A percentile compares a stretch with the other conserved stretches of the same genome.
Conservation (phyloP, 768 basidiomycete genomes). For the Tricholoma hemisulphureum region DNA sequence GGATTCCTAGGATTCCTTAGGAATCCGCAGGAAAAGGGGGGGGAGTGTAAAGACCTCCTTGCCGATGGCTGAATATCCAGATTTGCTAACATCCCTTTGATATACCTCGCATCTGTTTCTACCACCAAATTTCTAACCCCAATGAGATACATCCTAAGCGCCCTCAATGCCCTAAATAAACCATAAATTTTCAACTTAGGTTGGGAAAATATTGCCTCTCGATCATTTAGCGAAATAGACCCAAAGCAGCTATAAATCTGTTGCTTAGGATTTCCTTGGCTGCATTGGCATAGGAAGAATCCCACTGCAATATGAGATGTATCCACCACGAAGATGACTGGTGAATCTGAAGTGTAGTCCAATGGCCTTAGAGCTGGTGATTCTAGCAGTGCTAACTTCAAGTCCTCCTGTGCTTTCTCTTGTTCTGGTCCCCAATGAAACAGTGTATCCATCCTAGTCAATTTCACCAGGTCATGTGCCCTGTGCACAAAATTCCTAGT, state of each 20-base stretch:
- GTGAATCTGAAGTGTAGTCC: not conserved
- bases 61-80: not conserved
- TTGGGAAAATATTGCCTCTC: not conserved
- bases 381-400: not conserved
- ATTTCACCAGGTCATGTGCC: too few relatives aligned
- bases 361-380: not conserved
- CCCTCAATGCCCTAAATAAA: not conserved
- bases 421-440: not conserved
- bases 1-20: too few relatives aligned
- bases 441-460: too few relatives aligned
- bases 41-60: too few relatives aligned
- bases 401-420: constrained; percentile 3
- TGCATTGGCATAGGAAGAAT: not conserved
- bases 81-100: not conserved
- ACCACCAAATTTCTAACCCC: not conserved
- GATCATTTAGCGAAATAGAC: not conserved
- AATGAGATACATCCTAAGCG: too few relatives aligned
- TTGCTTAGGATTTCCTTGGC: not conserved
- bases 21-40: too few relatives aligned
- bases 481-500: too few relatives aligned
- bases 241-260: not conserved
- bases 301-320: not conserved
- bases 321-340: not conserved
- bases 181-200: not conserved
- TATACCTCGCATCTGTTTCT: not conserved